Conservation (phyloP, 768 basidiomycete genomes). For the Suillus variegatus region DNA sequence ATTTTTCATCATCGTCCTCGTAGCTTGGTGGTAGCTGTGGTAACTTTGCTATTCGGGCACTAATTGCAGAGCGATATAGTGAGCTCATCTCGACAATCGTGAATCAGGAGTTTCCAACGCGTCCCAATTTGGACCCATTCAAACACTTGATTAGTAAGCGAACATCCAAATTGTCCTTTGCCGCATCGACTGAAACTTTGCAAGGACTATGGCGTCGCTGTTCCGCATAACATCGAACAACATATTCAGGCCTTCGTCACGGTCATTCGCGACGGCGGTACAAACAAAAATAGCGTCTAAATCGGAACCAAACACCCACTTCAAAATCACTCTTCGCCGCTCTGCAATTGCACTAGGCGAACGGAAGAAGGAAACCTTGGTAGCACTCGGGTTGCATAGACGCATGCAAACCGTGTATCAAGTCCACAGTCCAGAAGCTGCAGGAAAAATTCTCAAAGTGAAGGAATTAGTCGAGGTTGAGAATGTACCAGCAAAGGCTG, state of each 20-base stretch:
- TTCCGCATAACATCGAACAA: slow-evolving; percentile 7
- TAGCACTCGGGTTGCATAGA: slow-evolving; percentile 81
- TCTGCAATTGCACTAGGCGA: slow-evolving; percentile 83
- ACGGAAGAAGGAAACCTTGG: slow-evolving; percentile 69
- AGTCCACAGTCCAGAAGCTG: slow-evolving; percentile 67
- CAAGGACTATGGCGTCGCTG: slow-evolving; percentile 16
- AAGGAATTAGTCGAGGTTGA: slow-evolving; percentile 91
- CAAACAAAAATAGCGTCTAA: neutral
- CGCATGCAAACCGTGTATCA: slow-evolving; percentile 87
- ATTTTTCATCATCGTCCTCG: slow-evolving; percentile 48
- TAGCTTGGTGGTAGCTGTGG: slow-evolving; percentile 51
- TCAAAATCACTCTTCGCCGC: slow-evolving; percentile 85
- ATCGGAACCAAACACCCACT: slow-evolving; percentile 60
- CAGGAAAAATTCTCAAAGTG: slow-evolving; percentile 83
- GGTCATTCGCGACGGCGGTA: slow-evolving; percentile 12
- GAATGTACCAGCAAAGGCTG: slow-evolving; percentile 72
- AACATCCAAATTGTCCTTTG: neutral
- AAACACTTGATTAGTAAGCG: neutral
- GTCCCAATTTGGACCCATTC: neutral
- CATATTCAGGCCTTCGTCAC: slow-evolving; percentile 13
- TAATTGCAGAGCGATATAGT: slow-evolving; percentile 76
- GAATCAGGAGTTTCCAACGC: slow-evolving; percentile 4
- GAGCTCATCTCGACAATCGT: slow-evolving; percentile 52
- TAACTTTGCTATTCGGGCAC: slow-evolving; percentile 74
- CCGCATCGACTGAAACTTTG: neutral